Evolutionary conservation across 202 grass and related monocot genomes (phyloP), one percentile per base, ranked within the genome.

Genomic region (Musa balbisiana): DNA sequence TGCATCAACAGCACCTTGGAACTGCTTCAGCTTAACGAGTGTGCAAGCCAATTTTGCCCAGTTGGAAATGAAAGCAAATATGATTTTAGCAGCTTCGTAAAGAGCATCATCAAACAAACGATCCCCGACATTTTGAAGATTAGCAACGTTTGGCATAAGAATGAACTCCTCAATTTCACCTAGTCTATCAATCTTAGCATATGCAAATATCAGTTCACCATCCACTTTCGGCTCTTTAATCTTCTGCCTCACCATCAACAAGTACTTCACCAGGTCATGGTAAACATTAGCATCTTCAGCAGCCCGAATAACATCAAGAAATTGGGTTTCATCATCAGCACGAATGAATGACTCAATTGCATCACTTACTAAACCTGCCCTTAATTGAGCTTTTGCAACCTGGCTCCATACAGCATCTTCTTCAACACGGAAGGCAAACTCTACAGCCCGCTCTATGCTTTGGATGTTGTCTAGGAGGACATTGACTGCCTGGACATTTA

Each of bases 1-100:
- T 84, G 93, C 93, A 97, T 97, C 92, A 76, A 97, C 93, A 52
- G 93, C 93, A 70, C 93, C 93, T 83, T 97, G 93, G 86, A 97
- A 97, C 87, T 92, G 93, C 80, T 92, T 97, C 78, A 96, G 80
- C 88, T 96, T 97, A 82, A 97, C 93, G n/a, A 97, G 79, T 55
- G 93, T 92, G 59, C 91, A 83, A 82, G 93, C 93, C 82, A 97
- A 62, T 82, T 91, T 97, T 73, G 90, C 93, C 93, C 90, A 97
- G 82, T 97, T 97, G 2, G 93, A 97, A 78, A 97, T 97, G 83
- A 97, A 97, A 10, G 90, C 85, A 72, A 92, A 97, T 62, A 92
- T 97, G 54, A 97, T 97, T 80, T 97, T 97, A 69, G 93, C 93
- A 79, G 93, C 93, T 85, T 97, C 93, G 55, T 91, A 97, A 51